phyloP scores from a whole-genome alignment of 805 yeast species.

The Saccharomycopsis lassenensis region DNA sequence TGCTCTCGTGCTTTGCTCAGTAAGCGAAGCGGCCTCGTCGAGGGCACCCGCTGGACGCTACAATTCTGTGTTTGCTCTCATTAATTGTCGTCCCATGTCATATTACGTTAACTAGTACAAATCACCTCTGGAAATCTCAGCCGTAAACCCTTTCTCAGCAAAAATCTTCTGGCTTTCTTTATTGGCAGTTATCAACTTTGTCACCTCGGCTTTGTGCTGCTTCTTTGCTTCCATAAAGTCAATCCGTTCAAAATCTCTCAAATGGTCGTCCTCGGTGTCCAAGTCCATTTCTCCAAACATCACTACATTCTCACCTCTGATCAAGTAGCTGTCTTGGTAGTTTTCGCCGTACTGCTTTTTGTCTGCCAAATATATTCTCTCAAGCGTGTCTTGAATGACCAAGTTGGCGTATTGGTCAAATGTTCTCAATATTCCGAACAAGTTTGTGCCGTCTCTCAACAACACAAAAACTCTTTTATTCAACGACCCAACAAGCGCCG shows the following conservation, averaged over 20 bases:
- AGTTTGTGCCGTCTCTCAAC: slow-evolving; percentile 78
- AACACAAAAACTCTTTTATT: slow-evolving; percentile 72
- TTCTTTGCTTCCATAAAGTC: slow-evolving; percentile 55
- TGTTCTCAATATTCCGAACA: slow-evolving; percentile 84
- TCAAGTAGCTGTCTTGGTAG: slow-evolving; percentile 70
- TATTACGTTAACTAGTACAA: slow-evolving; percentile 37
- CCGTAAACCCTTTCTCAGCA: slow-evolving; percentile 44
- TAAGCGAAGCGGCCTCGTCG: too few relatives aligned
- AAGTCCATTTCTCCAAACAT: slow-evolving; percentile 90
- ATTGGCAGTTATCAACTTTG: too few relatives aligned
- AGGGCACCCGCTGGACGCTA: too few relatives aligned
- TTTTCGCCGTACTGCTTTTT: slow-evolving; percentile 57
- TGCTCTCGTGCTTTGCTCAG: too few relatives aligned
- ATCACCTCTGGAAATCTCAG: slow-evolving; percentile 46
- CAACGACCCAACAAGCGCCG: slow-evolving; percentile 80
- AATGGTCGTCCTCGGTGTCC: slow-evolving; percentile 67
- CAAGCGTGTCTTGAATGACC: slow-evolving; percentile 83
- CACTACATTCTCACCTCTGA: slow-evolving; percentile 94
- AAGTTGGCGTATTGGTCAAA: slow-evolving; percentile 92
- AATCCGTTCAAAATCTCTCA: slow-evolving; percentile 44
- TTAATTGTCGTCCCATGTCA: too few relatives aligned
- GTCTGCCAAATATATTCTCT: slow-evolving; percentile 61
- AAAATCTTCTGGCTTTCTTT: slow-evolving; percentile 36
- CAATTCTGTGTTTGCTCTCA: too few relatives aligned
- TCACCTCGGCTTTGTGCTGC: too few relatives aligned